A percentile compares a stretch with the other conserved stretches of the same genome.
Conservation (phyloP, 495 filamentous ascomycete species). For the Neurospora intermedia region DNA sequence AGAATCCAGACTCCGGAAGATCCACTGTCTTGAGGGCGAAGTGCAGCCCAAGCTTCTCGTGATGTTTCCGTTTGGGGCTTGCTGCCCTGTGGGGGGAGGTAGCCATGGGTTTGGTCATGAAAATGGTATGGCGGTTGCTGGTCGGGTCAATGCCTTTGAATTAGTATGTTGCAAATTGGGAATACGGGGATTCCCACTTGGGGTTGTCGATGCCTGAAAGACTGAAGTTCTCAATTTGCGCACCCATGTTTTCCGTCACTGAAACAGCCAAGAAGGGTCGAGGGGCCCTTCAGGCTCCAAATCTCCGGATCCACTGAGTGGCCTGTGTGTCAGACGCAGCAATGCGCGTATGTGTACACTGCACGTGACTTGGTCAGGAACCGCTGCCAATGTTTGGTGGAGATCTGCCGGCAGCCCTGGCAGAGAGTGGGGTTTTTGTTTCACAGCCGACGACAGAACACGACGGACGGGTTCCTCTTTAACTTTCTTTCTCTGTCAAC, state of each 20-base stretch:
- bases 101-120: not conserved
- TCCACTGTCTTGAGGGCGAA: not conserved
- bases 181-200: not conserved
- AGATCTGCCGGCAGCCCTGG: not conserved
- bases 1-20: not conserved
- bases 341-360: not conserved
- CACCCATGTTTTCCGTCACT: not conserved
- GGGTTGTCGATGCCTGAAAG: not conserved
- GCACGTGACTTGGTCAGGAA: not conserved
- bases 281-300: not conserved
- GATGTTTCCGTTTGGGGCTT: not conserved
- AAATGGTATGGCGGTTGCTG: not conserved
- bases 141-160: not conserved
- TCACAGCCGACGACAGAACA: not conserved
- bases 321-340: not conserved
- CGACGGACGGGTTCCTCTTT: not conserved
- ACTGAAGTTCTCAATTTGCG: not conserved
- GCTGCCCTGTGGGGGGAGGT: not conserved
- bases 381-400: not conserved
- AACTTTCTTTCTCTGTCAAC: not conserved
- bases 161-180: not conserved
- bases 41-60: not conserved
- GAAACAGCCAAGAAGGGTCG: not conserved
- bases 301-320: not conserved
- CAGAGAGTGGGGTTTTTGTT: not conserved